Conservation (phyloP, 2,329 filamentous ascomycete species). For the Neurospora sp. region DNA sequence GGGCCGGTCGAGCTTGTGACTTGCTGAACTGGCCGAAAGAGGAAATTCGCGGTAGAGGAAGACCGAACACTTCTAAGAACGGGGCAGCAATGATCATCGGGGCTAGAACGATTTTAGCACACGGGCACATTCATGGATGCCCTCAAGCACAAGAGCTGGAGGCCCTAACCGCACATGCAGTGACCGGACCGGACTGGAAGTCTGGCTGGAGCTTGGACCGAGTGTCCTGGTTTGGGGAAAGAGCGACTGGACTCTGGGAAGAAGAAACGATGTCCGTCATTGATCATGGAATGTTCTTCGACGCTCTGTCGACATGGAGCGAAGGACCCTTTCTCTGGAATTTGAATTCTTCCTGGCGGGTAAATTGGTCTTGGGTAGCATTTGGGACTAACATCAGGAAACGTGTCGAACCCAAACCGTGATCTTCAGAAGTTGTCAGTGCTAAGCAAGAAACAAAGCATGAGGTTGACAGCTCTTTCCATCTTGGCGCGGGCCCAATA, state of each 20-base stretch:
- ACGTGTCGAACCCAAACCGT: neutral
- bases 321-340: neutral
- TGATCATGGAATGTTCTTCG: neutral
- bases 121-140: neutral
- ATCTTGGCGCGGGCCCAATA: neutral
- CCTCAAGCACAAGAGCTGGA: neutral
- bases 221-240: neutral
- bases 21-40: neutral
- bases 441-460: neutral
- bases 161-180: neutral
- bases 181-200: neutral
- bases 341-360: neutral
- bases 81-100: neutral
- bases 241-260: neutral
- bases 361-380: neutral
- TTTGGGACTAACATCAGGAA: neutral
- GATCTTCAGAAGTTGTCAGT: neutral
- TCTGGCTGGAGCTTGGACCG: neutral
- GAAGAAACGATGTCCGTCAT: neutral
- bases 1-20: neutral
- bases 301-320: neutral
- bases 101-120: neutral
- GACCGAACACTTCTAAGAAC: neutral
- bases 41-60: neutral
- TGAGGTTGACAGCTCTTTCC: neutral